Base-by-base conservation (phyloP, 2,329 filamentous ascomycete genomes). In the Neofusicoccum laricinum region DNA sequence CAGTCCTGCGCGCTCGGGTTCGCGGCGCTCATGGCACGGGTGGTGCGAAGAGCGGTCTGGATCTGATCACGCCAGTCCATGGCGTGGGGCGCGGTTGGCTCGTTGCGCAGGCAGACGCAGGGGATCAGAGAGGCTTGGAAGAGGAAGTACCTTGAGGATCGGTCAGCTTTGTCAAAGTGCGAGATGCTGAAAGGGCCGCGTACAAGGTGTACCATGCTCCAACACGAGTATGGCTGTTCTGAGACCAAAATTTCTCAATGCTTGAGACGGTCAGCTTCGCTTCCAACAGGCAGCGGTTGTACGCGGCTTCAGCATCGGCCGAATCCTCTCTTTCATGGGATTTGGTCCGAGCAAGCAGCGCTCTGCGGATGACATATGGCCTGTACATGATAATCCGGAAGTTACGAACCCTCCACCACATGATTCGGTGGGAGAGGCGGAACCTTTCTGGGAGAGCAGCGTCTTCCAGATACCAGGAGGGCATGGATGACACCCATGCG, bases 111-210 rank as follows among this genome's bases (percentile, higher is more conserved):
- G 64, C 80, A 82, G 11, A 82, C 78, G 50, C 77, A 79, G 1
- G 81, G 82, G 10, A 84, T 82, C 15, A 84, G 70, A 2, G 78
- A 79, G 0, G 81, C 80, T 64, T 83, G 81, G 62, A 84, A 84
- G 4, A 83, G 73, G 64, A 83, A 83, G 67, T 68, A 69, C 8
- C 59, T 62, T 3, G 7, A 4, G 6, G 12, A 30, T 38, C 14
- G 2, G 34, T 51, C 15, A 62, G 41, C n/a, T n/a, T n/a, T n/a
- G n/a, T n/a, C n/a, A n/a, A n/a, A n/a, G n/a, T n/a, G n/a, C n/a
- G n/a, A n/a, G n/a, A n/a, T n/a, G n/a, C n/a, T n/a, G n/a, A n/a
- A n/a, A 30, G 25, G 25, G 25, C 3, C 7, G 7, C 58, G 14
- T 81, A 83, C 43, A 80, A 77, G 1, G 74, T 76, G 65, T 82